Conservation (phyloP, 805 yeast genomes). For the Torulaspora maleeae region DNA sequence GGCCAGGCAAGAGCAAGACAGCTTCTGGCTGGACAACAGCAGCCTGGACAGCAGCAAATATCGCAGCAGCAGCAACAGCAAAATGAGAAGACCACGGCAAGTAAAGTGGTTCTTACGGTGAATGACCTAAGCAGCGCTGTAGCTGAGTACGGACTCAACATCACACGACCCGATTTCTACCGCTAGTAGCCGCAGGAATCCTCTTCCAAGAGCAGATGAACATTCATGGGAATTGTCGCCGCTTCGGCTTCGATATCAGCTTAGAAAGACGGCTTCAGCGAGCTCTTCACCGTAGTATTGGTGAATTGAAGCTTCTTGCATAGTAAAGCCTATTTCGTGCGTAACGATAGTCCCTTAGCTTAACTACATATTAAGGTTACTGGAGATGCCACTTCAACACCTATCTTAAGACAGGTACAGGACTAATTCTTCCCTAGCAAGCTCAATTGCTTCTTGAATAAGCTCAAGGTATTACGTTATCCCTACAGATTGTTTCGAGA, state of each 20-base stretch:
- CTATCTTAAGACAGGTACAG: too few species aligned
- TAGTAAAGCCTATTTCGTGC: not conserved
- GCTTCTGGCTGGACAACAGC: slow-evolving; percentile 59
- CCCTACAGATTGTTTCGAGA: too few species aligned
- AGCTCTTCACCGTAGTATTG: not conserved
- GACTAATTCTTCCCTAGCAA: not conserved
- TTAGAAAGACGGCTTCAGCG: not conserved
- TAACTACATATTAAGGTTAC: not conserved
- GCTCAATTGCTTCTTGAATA: too few species aligned
- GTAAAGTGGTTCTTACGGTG: slow-evolving; percentile 83
- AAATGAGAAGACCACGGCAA: slow-evolving; percentile 41
- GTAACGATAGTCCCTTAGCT: not conserved
- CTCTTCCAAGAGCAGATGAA: not conserved
- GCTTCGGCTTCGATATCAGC: slow-evolving; percentile 1
- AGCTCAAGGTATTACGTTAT: too few species aligned
- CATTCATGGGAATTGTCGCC: not conserved
- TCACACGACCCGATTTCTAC: slow-evolving; percentile 89
- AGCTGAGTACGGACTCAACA: slow-evolving; percentile 86
- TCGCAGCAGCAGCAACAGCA: slow-evolving; percentile 42
- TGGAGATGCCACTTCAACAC: not conserved
- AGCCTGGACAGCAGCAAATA: slow-evolving; percentile 39
- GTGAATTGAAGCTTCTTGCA: not conserved
- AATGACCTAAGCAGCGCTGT: slow-evolving; percentile 91
- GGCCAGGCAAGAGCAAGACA: slow-evolving; percentile 85
- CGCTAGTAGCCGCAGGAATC: slow-evolving; percentile 44